phyloP scores from a whole-genome alignment of 257 asterid species.

The Phtheirospermum japonicum region DNA sequence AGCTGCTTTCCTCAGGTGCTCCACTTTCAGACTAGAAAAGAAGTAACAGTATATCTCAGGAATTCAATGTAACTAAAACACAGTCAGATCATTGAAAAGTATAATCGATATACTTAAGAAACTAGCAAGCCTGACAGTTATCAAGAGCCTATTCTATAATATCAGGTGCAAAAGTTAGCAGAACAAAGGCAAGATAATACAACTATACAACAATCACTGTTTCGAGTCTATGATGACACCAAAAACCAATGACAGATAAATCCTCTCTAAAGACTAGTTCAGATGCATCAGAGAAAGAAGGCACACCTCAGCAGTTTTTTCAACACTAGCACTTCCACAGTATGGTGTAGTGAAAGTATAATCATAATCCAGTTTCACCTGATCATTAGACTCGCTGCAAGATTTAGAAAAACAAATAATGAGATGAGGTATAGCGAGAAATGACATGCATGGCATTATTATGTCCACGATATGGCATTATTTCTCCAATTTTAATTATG shows the following conservation, averaged over 20 bases:
- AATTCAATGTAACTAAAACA: slow-evolving; percentile 17
- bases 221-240: slow-evolving; percentile 14
- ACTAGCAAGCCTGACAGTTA: slow-evolving; percentile 15
- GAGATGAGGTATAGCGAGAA: slow-evolving; percentile 21
- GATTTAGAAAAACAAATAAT: slow-evolving; percentile 28
- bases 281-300: slow-evolving; percentile 29
- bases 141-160: neutral
- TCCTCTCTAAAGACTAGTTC: slow-evolving; percentile 24
- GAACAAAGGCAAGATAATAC: slow-evolving; percentile 5
- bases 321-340: slow-evolving; percentile 61
- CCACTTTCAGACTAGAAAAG: slow-evolving; percentile 54
- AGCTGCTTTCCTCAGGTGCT: slow-evolving; percentile 40
- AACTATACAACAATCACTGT: slow-evolving; percentile 11
- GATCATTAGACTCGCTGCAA: slow-evolving; percentile 80
- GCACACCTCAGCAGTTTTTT: slow-evolving; percentile 59
- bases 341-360: slow-evolving; percentile 98
- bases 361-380: slow-evolving; percentile 91
- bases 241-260: slow-evolving; percentile 18
- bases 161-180: slow-evolving; percentile 17
- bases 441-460: slow-evolving; percentile 17
- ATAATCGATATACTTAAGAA: neutral
- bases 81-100: slow-evolving; percentile 13
- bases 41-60: slow-evolving; percentile 33
- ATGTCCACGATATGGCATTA: slow-evolving; percentile 1
- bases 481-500: neutral